Evolutionary conservation across 78 protist genomes (phyloP).

Genomic region (Dictyostelium discoideum): DNA sequence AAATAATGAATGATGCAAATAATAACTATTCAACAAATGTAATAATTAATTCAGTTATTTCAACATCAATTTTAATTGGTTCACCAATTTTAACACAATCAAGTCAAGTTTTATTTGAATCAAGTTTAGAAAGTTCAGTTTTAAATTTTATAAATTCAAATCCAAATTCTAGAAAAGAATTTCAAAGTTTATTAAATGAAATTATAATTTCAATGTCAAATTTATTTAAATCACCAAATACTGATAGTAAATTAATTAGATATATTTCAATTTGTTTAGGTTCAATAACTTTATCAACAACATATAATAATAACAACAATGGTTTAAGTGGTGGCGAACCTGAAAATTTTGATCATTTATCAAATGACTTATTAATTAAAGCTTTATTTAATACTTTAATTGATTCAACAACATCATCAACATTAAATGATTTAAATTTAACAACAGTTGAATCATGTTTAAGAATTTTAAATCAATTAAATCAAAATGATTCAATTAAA

Average conservation of each 20-base stretch:
- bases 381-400: slow-evolving; percentile 17
- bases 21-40: background rate
- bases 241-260: slow-evolving; percentile 38
- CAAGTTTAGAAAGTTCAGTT: background rate
- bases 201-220: background rate
- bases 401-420: background rate
- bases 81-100: slow-evolving; percentile 38
- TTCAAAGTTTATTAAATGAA: slow-evolving; percentile 17
- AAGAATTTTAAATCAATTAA: background rate
- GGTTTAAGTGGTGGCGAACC: background rate
- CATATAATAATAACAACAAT: too few species aligned
- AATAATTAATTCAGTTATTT: background rate
- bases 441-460: background rate
- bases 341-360: slow-evolving; percentile 45
- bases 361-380: slow-evolving; percentile 20
- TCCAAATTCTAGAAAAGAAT: slow-evolving; percentile 43
- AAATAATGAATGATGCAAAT: background rate
- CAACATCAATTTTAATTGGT: slow-evolving; percentile 14
- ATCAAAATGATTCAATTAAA: background rate
- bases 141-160: slow-evolving; percentile 38
- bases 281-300: slow-evolving; percentile 5
- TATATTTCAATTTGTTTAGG: slow-evolving; percentile 23
- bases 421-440: background rate
- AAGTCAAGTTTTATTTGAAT: background rate
- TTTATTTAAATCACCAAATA: background rate